Evolutionary conservation across 345 rosid genomes (phyloP), one percentile per base, ranked within the genome.

Genomic region (Citrus australasica): DNA sequence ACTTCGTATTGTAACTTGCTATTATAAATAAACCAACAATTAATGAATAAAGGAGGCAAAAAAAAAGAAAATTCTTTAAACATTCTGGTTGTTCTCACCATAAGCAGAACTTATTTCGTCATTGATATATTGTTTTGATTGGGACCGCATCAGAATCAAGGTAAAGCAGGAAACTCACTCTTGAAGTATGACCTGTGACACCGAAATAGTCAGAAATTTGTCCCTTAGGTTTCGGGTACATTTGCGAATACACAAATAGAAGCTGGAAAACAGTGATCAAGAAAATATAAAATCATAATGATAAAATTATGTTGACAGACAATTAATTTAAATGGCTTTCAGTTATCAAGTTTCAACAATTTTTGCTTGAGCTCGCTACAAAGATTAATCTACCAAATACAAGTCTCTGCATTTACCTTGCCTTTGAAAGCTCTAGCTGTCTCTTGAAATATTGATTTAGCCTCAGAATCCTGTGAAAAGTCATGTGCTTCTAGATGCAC

Each of bases 381-480:
- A 3, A 0, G 13, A 42, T 42, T 42, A 42, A 3, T 42, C 51
- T 10, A 42, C 16, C 14, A 11, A 42, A 42, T 42, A 11, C 51
- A 42, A 42, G 51, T 42, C 51, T 10, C 14, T 42, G 51, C 51
- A 42, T 42, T 71, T 71, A 71, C 75, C 75, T 71, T 71, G n/a
- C 63, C 75, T 71, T 55, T 55, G 75, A 32, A 71, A 71, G 10
- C 63, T 71, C 56, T 55, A 24, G 75, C 75, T 55, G 37, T 62
- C 48, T 71, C 46, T 55, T 32, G 64, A 55, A 71, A 71, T 22
- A 32, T 11, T 21, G 75, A 55, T 55, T 32, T 71, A 55, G 56
- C 75, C 35, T 53, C 37, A 22, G 46, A 21, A 71, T n/a, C n/a
- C n/a, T n/a, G n/a, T n/a, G n/a, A n/a, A n/a, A n/a, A n/a, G n/a